Evolutionary conservation across 1,139 yeast species (phyloP).

Genomic region (Lodderomyces metapsilosis): DNA sequence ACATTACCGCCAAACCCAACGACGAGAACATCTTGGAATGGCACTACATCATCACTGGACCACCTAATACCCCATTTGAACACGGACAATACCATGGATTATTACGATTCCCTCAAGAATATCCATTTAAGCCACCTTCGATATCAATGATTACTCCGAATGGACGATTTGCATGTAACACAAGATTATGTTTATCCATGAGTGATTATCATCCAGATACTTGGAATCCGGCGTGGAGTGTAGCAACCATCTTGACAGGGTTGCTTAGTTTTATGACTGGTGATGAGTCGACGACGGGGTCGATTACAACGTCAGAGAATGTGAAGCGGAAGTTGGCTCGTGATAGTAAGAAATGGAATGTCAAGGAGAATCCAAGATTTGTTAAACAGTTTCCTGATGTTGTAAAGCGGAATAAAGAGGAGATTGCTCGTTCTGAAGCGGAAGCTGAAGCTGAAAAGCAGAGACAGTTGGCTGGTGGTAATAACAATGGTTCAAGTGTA

Average conservation of each 20-base stretch:
- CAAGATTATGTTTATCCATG: constrained; percentile 81
- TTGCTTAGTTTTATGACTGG: constrained; percentile 83
- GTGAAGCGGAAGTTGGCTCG: constrained; percentile 39
- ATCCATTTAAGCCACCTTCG: constrained; percentile 91
- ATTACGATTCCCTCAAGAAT: constrained; percentile 77
- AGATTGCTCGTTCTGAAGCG: constrained; percentile 16
- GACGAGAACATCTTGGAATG: constrained; percentile 74
- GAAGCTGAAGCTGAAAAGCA: constrained; percentile 7
- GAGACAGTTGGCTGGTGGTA: constrained; percentile 3
- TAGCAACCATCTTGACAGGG: constrained; percentile 81
- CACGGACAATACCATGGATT: constrained; percentile 92
- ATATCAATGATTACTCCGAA: constrained; percentile 88
- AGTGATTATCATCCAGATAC: constrained; percentile 91
- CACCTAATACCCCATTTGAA: constrained; percentile 80
- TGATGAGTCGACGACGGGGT: constrained; percentile 40
- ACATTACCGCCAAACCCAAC: constrained; percentile 76
- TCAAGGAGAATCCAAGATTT: constrained; percentile 54
- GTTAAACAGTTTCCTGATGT: constrained; percentile 66
- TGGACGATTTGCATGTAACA: constrained; percentile 75
- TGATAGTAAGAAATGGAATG: constrained; percentile 68
- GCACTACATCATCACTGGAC: constrained; percentile 83
- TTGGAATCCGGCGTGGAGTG: constrained; percentile 97
- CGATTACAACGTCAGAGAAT: constrained; percentile 34
- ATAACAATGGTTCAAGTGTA: background rate
- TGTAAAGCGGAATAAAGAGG: constrained; percentile 45